Evolutionary conservation across 306 rosid species (phyloP).

Genomic region (Medicago arabica): DNA sequence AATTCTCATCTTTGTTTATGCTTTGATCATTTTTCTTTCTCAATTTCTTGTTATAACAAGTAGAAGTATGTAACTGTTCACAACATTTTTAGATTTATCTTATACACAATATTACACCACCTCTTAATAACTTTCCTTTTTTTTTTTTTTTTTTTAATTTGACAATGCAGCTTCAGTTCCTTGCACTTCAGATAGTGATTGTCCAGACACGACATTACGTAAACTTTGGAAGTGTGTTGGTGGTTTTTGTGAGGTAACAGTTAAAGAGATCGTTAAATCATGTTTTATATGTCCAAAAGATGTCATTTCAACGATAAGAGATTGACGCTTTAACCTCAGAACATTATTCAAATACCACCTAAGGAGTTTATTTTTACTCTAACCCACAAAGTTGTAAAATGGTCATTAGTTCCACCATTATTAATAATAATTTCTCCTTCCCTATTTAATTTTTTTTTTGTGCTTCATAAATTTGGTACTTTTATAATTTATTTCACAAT

Average conservation of each 20-base stretch:
- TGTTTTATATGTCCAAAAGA: background rate
- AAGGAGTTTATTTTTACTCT: background rate
- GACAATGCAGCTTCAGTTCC: background rate
- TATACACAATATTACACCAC: background rate
- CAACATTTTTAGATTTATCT: background rate
- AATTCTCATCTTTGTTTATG: background rate
- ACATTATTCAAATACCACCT: background rate
- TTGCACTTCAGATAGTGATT: background rate
- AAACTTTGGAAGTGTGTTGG: background rate
- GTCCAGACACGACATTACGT: background rate
- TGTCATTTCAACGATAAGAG: background rate
- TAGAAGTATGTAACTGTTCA: background rate
- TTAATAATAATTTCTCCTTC: background rate
- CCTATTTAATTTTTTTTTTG: too few species aligned
- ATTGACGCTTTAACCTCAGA: background rate
- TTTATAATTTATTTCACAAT: too few species aligned
- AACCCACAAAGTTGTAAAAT: background rate
- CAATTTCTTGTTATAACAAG: background rate
- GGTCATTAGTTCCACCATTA: background rate
- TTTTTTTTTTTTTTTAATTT: background rate
- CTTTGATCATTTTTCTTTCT: background rate
- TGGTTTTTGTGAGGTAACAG: background rate
- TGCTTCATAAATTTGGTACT: too few species aligned
- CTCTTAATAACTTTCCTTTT: background rate
- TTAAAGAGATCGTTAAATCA: background rate